These are phyloP conservation scores for Chamaenerion angustifolium DNA, from an alignment of 345 rosid species.

Conservation along the genomic window DNA sequence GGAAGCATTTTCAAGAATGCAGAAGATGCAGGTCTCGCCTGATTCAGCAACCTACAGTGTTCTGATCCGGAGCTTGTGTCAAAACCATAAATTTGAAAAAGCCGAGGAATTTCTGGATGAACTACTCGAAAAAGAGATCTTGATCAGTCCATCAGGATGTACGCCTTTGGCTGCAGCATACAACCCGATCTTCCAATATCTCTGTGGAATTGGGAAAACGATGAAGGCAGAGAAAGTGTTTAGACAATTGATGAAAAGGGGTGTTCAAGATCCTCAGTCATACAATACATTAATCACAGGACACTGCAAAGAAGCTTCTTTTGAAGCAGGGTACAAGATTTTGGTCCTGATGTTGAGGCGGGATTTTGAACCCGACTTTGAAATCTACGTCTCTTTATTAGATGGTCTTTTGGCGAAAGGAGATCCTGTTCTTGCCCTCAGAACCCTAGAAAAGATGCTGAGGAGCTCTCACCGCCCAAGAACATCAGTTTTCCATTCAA, in stretches of 20 bases:
- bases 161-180: constrained; percentile 68
- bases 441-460: constrained; percentile 52
- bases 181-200: constrained; percentile 51
- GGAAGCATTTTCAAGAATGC: constrained; percentile 42
- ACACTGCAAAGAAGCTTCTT: constrained; percentile 54
- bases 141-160: constrained; percentile 36
- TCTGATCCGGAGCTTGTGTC: constrained; percentile 50
- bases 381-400: constrained; percentile 42
- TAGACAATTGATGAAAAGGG: constrained; percentile 76
- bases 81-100: constrained; percentile 34
- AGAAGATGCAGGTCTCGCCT: constrained; percentile 27
- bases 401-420: constrained; percentile 41
- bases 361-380: constrained; percentile 46
- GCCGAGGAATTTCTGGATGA: constrained; percentile 59
- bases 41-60: constrained; percentile 79
- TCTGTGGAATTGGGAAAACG: constrained; percentile 60
- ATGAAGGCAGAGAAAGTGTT: constrained; percentile 51
- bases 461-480: constrained; percentile 52
- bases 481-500: constrained; percentile 43
- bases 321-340: constrained; percentile 43
- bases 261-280: constrained; percentile 63
- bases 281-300: constrained; percentile 61
- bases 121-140: constrained; percentile 31
- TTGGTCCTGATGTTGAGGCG: constrained; percentile 64
- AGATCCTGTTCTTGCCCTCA: constrained; percentile 49